phyloP scores from a whole-genome alignment of 768 basidiomycete species.

The Leccinum boreale region DNA sequence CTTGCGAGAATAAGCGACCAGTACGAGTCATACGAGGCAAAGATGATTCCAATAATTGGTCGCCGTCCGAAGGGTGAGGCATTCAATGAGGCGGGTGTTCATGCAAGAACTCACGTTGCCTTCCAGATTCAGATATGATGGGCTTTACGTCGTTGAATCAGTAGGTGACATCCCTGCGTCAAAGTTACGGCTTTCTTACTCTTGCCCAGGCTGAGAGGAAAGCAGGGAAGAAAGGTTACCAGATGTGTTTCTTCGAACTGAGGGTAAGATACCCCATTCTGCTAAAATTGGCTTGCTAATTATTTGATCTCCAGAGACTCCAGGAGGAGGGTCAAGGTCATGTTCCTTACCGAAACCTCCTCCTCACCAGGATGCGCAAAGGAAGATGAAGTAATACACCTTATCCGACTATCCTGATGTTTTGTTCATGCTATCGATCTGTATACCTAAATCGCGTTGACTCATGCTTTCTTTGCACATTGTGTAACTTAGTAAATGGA shows the following conservation, averaged over 20 bases:
- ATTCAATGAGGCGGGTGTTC: not conserved
- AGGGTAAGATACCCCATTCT: slow-evolving; percentile 12
- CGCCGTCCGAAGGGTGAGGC: slow-evolving; percentile 24
- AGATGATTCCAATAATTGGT: slow-evolving; percentile 10
- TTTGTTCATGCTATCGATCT: slow-evolving; percentile 11
- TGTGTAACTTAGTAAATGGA: not conserved
- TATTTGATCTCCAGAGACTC: slow-evolving; percentile 17
- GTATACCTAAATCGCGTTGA: not conserved
- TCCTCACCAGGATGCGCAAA: slow-evolving; percentile 18
- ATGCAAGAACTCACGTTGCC: not conserved
- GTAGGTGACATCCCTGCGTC: slow-evolving; percentile 10
- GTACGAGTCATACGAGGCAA: slow-evolving; percentile 40
- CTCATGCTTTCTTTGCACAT: not conserved
- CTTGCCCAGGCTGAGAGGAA: slow-evolving; percentile 14
- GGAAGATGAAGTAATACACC: not conserved
- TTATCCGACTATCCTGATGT: not conserved
- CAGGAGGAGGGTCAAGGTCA: slow-evolving; percentile 16
- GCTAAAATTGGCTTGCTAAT: not conserved
- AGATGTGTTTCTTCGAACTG: slow-evolving; percentile 31
- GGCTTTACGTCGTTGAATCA: slow-evolving; percentile 27
- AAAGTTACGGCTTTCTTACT: slow-evolving; percentile 1
- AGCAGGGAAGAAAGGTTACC: slow-evolving; percentile 17
- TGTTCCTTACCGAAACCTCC: slow-evolving; percentile 23
- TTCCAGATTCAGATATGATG: slow-evolving; percentile 31
- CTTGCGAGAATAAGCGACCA: slow-evolving; percentile 26